Percentiles rank a stretch among this genome's conserved stretches.
Conservation (phyloP, 495 filamentous ascomycete genomes). For the Penicillium canariense region DNA sequence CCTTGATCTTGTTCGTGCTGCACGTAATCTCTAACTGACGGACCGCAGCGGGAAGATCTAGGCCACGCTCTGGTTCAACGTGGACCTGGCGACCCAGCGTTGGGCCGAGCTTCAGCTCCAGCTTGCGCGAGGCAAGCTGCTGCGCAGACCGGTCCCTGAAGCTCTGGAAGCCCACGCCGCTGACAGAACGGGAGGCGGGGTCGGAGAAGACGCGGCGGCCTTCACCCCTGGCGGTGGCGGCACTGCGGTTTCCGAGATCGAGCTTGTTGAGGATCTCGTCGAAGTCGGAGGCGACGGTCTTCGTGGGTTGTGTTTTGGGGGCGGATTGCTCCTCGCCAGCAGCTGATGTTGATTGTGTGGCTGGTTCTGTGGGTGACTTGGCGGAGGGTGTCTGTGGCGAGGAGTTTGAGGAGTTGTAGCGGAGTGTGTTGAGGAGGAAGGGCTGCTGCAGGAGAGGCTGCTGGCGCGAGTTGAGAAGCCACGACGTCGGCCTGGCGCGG, state of each 20-base stretch:
- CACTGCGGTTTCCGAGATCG: constrained; percentile 30
- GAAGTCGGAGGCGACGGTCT: constrained; percentile 26
- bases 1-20: constrained; percentile 28
- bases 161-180: constrained; percentile 6
- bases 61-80: constrained; percentile 37
- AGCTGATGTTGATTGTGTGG: constrained; percentile 7
- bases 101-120: constrained; percentile 42
- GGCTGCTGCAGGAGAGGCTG: constrained; percentile 17
- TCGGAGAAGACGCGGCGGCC: constrained; percentile 14
- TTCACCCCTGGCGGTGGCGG: neutral
- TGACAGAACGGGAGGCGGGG: constrained; percentile 25
- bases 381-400: constrained; percentile 6
- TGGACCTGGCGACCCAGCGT: constrained; percentile 40
- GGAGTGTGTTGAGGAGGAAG: constrained; percentile 20
- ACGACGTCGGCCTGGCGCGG: constrained; percentile 34
- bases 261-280: constrained; percentile 41
- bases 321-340: constrained; percentile 8
- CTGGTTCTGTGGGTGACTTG: neutral
- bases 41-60: constrained; percentile 33
- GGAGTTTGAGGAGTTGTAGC: constrained; percentile 27
- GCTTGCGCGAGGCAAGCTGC: constrained; percentile 17
- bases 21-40: constrained; percentile 25
- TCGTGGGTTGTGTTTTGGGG: constrained; percentile 5
- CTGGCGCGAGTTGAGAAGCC: constrained; percentile 23
- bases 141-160: constrained; percentile 5